A percentile compares a stretch with the other conserved stretches of the same genome.
Evolutionary conservation across 805 yeast genomes (phyloP).

Genomic region (Candida loeiensis): DNA sequence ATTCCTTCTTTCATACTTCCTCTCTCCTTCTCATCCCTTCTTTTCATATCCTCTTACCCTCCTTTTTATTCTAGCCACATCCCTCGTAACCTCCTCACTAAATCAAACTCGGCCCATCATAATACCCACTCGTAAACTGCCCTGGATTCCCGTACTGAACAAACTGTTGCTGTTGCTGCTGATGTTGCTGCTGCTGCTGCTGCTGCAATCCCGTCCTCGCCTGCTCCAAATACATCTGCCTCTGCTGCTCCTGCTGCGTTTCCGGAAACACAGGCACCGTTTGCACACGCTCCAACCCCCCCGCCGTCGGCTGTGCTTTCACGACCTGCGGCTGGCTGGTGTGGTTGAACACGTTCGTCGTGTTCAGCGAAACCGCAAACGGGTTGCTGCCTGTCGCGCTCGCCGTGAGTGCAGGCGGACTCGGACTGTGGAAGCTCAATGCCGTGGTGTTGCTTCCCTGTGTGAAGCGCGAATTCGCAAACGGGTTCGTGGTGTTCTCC

Average conservation of each 20-base stretch:
- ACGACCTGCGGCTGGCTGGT: slow-evolving; percentile 25
- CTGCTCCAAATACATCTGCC: slow-evolving; percentile 31
- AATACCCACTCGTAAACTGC: slow-evolving; percentile 4
- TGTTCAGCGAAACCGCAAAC: slow-evolving; percentile 44
- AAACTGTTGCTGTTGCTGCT: slow-evolving; percentile 19
- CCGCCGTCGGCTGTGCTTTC: slow-evolving; percentile 61
- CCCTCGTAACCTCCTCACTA: slow-evolving; percentile 9
- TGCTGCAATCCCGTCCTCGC: slow-evolving; percentile 36
- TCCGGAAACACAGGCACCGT: slow-evolving; percentile 70
- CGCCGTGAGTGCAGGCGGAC: slow-evolving; percentile 23
- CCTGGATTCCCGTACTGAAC: slow-evolving; percentile 12
- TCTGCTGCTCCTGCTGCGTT: slow-evolving; percentile 46
- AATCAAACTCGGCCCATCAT: slow-evolving; percentile 26
- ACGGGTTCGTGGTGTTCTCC: slow-evolving; percentile 44
- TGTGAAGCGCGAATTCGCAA: slow-evolving; percentile 38
- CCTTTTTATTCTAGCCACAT: too few species aligned
- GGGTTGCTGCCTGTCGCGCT: slow-evolving; percentile 59
- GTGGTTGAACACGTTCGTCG: slow-evolving; percentile 29
- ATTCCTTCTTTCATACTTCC: background rate
- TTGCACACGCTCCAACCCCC: slow-evolving; percentile 65
- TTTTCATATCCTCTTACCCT: background rate
- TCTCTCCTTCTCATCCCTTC: background rate
- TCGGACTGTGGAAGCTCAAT: slow-evolving; percentile 18
- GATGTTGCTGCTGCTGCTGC: slow-evolving; percentile 27
- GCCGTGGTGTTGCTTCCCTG: slow-evolving; percentile 30